Percentiles rank a stretch among this genome's conserved stretches.
Conservation (phyloP, 768 basidiomycete genomes). For the Porpolomopsis calyptriformis region DNA sequence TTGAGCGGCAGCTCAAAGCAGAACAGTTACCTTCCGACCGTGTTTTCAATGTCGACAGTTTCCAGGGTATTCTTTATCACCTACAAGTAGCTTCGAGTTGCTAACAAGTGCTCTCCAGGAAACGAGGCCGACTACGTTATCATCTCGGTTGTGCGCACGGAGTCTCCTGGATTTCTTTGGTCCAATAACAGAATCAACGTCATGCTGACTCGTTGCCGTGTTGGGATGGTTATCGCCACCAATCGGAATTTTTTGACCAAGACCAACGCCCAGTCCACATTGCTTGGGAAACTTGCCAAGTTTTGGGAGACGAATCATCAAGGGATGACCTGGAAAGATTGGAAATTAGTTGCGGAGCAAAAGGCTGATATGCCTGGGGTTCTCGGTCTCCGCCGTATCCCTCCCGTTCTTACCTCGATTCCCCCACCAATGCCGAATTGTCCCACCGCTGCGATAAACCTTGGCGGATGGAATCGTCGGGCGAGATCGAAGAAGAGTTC, state of each 20-base stretch:
- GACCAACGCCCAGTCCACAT: no score
- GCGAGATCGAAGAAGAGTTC: no score
- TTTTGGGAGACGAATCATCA: not conserved
- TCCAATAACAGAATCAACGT: constrained; percentile 71
- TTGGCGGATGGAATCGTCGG: no score
- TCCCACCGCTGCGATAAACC: no score
- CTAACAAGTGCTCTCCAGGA: constrained; percentile 32
- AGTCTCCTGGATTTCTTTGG: constrained; percentile 53
- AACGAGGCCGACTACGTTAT: constrained; percentile 78
- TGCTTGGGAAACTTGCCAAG: not conserved
- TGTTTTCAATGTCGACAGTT: constrained; percentile 79
- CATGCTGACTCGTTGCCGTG: constrained; percentile 75
- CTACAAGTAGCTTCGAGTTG: not conserved
- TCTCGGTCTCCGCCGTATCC: no score
- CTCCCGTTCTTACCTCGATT: no score
- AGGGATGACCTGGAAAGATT: no score
- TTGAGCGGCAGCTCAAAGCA: constrained; percentile 47
- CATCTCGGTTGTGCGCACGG: constrained; percentile 56
- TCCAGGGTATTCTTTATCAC: constrained; percentile 51
- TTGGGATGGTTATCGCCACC: constrained; percentile 66
- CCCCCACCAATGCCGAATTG: no score
- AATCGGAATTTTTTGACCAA: constrained; percentile 44
- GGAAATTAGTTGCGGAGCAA: no score
- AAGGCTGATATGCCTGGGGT: no score
- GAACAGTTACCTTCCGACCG: constrained; percentile 45